Percentiles rank a stretch among this genome's conserved stretches.
These are phyloP conservation scores for Coniochaeta hoffmannii DNA, from an alignment of 2,329 filamentous ascomycete species.

Conservation along the genomic window DNA sequence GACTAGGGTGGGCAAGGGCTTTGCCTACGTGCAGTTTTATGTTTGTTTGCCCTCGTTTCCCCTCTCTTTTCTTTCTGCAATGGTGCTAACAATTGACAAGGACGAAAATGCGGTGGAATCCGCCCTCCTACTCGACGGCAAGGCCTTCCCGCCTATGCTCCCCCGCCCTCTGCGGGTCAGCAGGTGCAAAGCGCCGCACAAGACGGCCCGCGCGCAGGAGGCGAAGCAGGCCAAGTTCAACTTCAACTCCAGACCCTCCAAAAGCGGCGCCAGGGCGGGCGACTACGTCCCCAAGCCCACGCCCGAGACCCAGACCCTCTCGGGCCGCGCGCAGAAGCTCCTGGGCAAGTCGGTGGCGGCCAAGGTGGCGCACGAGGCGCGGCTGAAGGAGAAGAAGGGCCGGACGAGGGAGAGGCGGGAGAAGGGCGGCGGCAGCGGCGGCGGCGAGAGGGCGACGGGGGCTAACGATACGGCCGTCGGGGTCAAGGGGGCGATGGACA, in stretches of 20 bases:
- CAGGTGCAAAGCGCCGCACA: conserved; percentile 69
- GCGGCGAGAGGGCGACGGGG: conserved; percentile 1
- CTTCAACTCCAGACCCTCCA: conserved; percentile 25
- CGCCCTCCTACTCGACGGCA: conserved; percentile 80
- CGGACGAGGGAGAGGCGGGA: conserved; percentile 18
- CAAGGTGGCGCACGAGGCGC: conserved; percentile 17
- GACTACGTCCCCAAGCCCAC: conserved; percentile 65
- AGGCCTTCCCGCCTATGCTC: conserved; percentile 92
- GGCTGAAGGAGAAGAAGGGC: conserved; percentile 22
- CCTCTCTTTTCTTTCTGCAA: background rate
- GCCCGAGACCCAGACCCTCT: conserved; percentile 60
- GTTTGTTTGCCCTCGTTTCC: conserved; percentile 29
- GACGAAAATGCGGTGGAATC: conserved; percentile 83
- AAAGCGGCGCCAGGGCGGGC: conserved; percentile 23
- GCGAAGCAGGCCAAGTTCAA: conserved; percentile 37
- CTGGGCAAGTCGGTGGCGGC: conserved; percentile 61
- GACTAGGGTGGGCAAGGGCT: conserved; percentile 91
- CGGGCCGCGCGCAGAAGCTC: conserved; percentile 67
- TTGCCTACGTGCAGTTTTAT: conserved; percentile 95
- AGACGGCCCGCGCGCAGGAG: conserved; percentile 47
- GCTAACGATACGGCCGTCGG: conserved; percentile 13
- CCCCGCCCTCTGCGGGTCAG: conserved; percentile 79
- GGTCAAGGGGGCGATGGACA: conserved; percentile 1
- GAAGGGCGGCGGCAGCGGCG: conserved; percentile 13
- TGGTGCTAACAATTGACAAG: conserved; percentile 21